Percentiles rank a stretch among this genome's conserved stretches.
Conservation (phyloP, 1,139 yeast species). For the Insectozyma bohioensis region DNA sequence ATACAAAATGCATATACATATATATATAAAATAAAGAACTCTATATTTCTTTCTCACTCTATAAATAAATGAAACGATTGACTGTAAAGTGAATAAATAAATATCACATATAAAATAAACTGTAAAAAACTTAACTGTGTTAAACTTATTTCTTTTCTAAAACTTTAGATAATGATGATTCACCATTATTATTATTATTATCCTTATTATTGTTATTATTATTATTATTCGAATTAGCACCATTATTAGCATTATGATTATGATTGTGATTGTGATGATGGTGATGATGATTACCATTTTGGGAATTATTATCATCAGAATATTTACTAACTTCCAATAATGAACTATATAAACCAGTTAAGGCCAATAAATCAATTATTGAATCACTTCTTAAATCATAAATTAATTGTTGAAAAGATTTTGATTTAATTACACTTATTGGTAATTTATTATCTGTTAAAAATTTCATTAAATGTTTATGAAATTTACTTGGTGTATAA, state of each 20-base stretch:
- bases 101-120: too few relatives aligned
- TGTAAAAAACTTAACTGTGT: too few relatives aligned
- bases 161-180: slow-evolving; percentile 4
- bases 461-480: slow-evolving; percentile 50
- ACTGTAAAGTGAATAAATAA: too few relatives aligned
- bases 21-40: too few relatives aligned
- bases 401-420: slow-evolving; percentile 52
- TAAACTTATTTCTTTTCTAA: slow-evolving; percentile 6
- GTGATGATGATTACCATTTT: too few relatives aligned
- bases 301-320: slow-evolving; percentile 17
- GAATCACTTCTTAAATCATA: slow-evolving; percentile 52
- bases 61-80: too few relatives aligned
- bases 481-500: slow-evolving; percentile 49
- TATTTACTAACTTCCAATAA: slow-evolving; percentile 46
- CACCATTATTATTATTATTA: background rate
- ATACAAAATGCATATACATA: too few relatives aligned
- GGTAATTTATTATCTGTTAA: slow-evolving; percentile 53
- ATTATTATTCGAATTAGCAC: background rate
- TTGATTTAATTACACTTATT: slow-evolving; percentile 46
- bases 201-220: background rate
- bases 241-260: too few relatives aligned
- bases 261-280: too few relatives aligned
- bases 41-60: too few relatives aligned
- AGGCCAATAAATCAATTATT: slow-evolving; percentile 45
- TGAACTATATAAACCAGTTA: slow-evolving; percentile 46